Base-by-base conservation (phyloP, 495 filamentous ascomycete genomes). In the Aspergillus incahuasiensis region DNA sequence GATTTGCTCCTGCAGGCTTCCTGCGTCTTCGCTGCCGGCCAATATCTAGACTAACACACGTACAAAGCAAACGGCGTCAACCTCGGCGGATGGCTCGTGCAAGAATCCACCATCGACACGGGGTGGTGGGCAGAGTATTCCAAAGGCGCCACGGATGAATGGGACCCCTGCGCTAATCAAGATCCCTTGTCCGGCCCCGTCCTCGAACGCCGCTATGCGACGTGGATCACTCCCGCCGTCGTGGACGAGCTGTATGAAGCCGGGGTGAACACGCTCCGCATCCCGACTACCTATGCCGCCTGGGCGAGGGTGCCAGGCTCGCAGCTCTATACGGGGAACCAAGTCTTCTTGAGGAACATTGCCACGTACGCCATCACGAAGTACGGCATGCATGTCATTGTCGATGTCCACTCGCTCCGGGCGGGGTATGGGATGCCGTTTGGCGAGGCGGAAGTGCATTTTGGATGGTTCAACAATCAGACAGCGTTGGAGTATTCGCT, bases 21-120 rank as follows among this genome's bases (percentile, higher is more conserved):
- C 40, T 50, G 38, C 49, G 30, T 6, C 28, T 9, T 48, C n/a
- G 25, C n/a, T 19, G 7, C 53, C 35, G 38, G 16, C 28, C 34
- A 45, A 18, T 68, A 68, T 46, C 50, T 62, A 20, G 44, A 70
- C 50, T 69, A 67, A 65, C 54, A 53, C 38, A 68, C 58, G 19
- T 69, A 65, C 52, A 54, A 60, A 8, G 64, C 57, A 32, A 48
- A 67, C 49, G 69, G 67, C 13, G 66, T 68, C 32, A 70, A 72
- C 28, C 60, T 72, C 6, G 67, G 69, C 19, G 68, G 69, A 41
- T 72, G 69, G 66, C 64, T 72, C 2, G 63, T 59, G 9, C 25
- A 70, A 54, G 69, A 72, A 44, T 68, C 66, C 28, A 70, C 66
- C 20, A 69, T 72, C 21, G 64, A 68, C 54, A 65, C 56, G 3